Evolutionary conservation across 805 yeast species (phyloP), one percentile per base, ranked within the genome.

Genomic region (Kuraishia borneana): DNA sequence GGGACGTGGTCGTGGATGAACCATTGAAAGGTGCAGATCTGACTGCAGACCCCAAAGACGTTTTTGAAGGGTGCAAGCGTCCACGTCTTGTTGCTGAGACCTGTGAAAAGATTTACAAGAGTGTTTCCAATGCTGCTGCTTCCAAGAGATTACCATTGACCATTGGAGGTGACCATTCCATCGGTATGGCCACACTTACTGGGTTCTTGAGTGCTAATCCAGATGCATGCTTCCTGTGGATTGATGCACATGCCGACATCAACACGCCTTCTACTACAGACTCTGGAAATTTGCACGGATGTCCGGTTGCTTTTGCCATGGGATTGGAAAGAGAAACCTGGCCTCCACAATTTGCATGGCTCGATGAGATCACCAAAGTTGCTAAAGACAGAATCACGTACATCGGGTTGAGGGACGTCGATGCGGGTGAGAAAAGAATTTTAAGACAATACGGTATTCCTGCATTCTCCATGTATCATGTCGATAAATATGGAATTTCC

Each of bases 181-280:
- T 89, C 43, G 97, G 95, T 34, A 85, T 89, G 48, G 95, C 94
- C 33, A 87, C 96, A 7, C 80, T 89, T 23, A 68, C 84, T 21
- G 97, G 94, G 2, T 83, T 88, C 21, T 66, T 85, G 41, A 73
- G 72, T 13, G 70, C 73, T 42, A 65, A 80, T 53, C 95, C 96
- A 14, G 85, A 88, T 45, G 85, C 95, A 19, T 87, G 95, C 48
- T 65, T 89, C 26, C 54, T 89, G 41, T 89, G 98, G 98, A 80
- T 89, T 46, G 98, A 89, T 59, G 98, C 98, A 0, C 98, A 89
- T 56, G 96, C 97, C 14, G 98, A 89, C 56, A 80, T 92, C 53
- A 92, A 92, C 64, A 81, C 96, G 1, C 83, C 95, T 8, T 64
- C 66, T 23, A 74, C 85, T 6, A 77, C 96, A 2, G 80, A 70